Evolutionary conservation across 805 yeast genomes (phyloP).

Genomic region (Cyberlindnera nakhonratchasimensis): DNA sequence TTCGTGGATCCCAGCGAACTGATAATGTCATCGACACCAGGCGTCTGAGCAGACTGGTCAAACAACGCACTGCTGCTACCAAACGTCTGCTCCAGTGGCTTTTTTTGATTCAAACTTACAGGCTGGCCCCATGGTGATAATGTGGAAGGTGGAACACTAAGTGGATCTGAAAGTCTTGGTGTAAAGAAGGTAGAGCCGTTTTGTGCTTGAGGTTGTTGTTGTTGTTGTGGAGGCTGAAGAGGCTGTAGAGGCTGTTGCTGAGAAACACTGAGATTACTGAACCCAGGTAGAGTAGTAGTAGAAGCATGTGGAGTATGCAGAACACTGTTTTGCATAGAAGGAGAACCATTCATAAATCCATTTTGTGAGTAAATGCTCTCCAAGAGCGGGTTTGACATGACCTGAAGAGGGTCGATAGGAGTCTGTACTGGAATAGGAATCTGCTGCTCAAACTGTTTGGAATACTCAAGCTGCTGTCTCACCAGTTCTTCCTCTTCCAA

Average conservation of each 20-base stretch:
- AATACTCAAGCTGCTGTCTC: constrained; percentile 6
- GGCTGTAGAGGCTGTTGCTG: constrained; percentile 1
- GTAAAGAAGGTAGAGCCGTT: constrained; percentile 6
- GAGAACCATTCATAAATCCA: not conserved
- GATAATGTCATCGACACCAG: constrained; percentile 10
- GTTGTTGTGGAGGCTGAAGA: constrained; percentile 3
- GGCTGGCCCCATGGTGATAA: constrained; percentile 9
- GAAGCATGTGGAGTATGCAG: not conserved
- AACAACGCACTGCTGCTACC: constrained; percentile 4
- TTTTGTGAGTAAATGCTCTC: constrained; percentile 4
- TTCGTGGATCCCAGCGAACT: constrained; percentile 5
- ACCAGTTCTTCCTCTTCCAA: constrained; percentile 5
- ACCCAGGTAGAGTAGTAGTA: not conserved
- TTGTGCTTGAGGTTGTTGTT: constrained; percentile 1
- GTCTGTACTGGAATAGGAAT: constrained; percentile 2
- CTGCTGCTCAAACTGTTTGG: constrained; percentile 7
- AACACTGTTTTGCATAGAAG: not conserved
- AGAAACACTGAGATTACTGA: not conserved
- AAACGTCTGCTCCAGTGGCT: not conserved
- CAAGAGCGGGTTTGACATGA: constrained; percentile 1
- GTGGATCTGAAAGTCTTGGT: constrained; percentile 7
- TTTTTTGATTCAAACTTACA: not conserved
- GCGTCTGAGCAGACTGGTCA: constrained; percentile 2
- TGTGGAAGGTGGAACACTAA: constrained; percentile 3
- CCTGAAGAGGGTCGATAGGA: not conserved